Evolutionary conservation across 225 moss, liverwort and hornwort species (phyloP), one percentile per base, ranked within the genome.

Genomic region (Asterella californica): DNA sequence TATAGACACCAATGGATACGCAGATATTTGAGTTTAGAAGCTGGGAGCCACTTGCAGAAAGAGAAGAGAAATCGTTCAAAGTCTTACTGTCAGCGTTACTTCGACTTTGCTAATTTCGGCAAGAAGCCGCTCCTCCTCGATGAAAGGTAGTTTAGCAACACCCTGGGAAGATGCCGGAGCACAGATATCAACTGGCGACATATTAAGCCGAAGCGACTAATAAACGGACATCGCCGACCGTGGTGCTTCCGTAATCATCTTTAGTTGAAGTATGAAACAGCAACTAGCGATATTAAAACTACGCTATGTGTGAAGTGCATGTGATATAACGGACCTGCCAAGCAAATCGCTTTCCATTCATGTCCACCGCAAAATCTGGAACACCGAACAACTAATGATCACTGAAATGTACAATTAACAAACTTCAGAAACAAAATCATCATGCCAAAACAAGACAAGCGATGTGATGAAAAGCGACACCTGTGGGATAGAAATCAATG

Each of bases 281-380:
- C 24, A 17, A 8, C 22, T 24, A 25, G 2, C 25, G 62, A 9
- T 42, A 71, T 71, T 19, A 47, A 48, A 71, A 21, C 0, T 22
- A 11, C 45, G 17, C 17, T 24, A 14, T 57, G 19, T 57, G 57
- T 1, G 47, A n/a, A 17, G 36, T 29, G 48, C 36, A 17, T 21
- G 14, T 8, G 33, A 66, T 6, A 77, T 49, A 38, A 25, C 67
- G 65, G 82, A 97, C 96, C 94, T 99, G 99, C 99, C 99, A 99
- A 19, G 95, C 78, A 78, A 95, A 99, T 73, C 99, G 89, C 83
- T 95, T 99, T 79, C 99, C 99, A 87, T 99, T 95, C 95, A 99
- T 99, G 69, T 99, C 99, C 61, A 99, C 93, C 78, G 89, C 90
- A 84, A 99, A 99, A 88, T 99, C 99, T 99, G 92, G 77, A 47